Evolutionary conservation across 2,329 filamentous ascomycete genomes (phyloP), one percentile per base, ranked within the genome.

Genomic region (Cryphonectria naterciae): DNA sequence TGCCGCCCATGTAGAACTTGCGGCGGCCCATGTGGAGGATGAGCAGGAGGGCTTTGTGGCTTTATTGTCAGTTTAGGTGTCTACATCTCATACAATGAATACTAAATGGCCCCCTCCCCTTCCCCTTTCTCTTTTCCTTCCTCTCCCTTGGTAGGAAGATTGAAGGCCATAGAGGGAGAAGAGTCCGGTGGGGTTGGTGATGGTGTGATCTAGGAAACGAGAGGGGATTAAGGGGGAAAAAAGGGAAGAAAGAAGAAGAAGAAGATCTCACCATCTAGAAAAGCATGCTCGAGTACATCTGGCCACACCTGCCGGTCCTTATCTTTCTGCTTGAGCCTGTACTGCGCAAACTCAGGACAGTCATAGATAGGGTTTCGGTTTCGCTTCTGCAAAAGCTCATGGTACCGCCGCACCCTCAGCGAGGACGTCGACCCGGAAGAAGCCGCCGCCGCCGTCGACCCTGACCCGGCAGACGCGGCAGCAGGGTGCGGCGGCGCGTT

Each of bases 21-120:
- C 88, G 86, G 66, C 89, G 85, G 43, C 89, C 89, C 85, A 92
- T 90, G 74, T 87, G 85, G 61, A 90, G 89, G 78, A 92, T 90
- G 65, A 90, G 82, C 65, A 91, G 81, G 17, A 92, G 84, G 68
- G 89, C 90, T 92, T 72, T 2, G 22, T 8, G 19, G 5, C 37
- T n/a, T 19, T 35, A 62, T 64, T n/a, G 61, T 25, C 17, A 46
- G 39, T 41, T 13, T 35, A 19, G 13, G 37, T 62, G 25, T 41
- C 35, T 62, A 11, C 10, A n/a, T 41, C 37, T 37, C 35, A 62
- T 19, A 35, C 11, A 25, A 4, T 35, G 19, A 35, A 32, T 17
- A 56, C 52, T 25, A 5, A 32, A 4, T 17, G n/a, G 5, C 52
- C 32, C 25, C 32, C 13, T 17, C 25, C 32, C 19, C 22, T 4